These are phyloP conservation scores for Pythium sukuiense DNA, from an alignment of 352 stramenopile species.

Conservation along the genomic window DNA sequence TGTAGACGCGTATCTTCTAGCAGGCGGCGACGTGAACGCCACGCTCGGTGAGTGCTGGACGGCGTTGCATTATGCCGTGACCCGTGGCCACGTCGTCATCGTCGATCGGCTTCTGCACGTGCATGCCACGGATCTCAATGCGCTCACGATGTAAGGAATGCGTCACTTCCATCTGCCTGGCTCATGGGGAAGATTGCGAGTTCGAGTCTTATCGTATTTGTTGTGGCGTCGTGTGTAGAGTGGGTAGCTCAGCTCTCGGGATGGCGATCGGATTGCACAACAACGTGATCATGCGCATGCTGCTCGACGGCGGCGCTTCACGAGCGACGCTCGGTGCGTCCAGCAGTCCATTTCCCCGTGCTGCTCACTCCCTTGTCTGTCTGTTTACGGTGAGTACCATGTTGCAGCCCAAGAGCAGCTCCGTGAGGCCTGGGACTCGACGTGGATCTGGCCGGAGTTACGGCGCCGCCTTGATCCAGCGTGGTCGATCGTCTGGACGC, in stretches of 20 bases:
- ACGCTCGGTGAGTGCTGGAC: slow-evolving; percentile 65
- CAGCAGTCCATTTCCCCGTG: not conserved
- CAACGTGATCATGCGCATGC: slow-evolving; percentile 40
- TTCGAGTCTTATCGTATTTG: not conserved
- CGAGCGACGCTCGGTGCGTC: slow-evolving; percentile 49
- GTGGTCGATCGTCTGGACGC: slow-evolving; percentile 62
- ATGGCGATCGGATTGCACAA: slow-evolving; percentile 50
- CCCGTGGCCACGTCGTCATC: slow-evolving; percentile 44
- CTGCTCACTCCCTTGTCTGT: no score
- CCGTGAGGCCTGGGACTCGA: slow-evolving; percentile 19
- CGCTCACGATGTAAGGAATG: slow-evolving; percentile 53
- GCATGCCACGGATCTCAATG: slow-evolving; percentile 50
- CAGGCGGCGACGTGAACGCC: slow-evolving; percentile 47
- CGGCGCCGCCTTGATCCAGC: slow-evolving; percentile 44
- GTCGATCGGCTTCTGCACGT: slow-evolving; percentile 42
- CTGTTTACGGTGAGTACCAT: no score
- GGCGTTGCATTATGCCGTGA: slow-evolving; percentile 66
- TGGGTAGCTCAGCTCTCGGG: slow-evolving; percentile 53
- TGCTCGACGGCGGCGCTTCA: slow-evolving; percentile 55
- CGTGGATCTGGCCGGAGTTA: slow-evolving; percentile 43
- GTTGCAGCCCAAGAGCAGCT: slow-evolving; percentile 33
- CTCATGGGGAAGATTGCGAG: no score
- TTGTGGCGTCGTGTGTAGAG: slow-evolving; percentile 26
- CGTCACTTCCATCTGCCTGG: no score
- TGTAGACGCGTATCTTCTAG: slow-evolving; percentile 44